These are phyloP conservation scores for Thalassiosira delicatula DNA, from an alignment of 352 stramenopile genomes.

Conservation along the genomic window DNA sequence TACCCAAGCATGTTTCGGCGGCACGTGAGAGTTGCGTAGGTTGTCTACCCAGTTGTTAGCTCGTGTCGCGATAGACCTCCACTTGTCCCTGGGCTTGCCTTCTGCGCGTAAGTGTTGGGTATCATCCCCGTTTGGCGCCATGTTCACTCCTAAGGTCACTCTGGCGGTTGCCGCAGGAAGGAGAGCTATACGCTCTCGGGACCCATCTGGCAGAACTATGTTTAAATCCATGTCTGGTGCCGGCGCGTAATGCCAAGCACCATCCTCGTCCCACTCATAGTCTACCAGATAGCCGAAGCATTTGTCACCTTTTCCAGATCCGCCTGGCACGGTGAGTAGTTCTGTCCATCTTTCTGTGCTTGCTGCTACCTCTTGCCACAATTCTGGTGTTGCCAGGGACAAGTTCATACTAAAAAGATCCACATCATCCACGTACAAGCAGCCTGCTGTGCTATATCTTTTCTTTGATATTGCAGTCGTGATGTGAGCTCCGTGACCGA, in stretches of 20 bases:
- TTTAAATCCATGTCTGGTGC: too few relatives aligned
- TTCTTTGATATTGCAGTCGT: background rate
- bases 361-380: background rate
- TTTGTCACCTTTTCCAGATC: background rate
- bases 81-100: too few relatives aligned
- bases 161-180: too few relatives aligned
- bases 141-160: too few relatives aligned
- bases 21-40: constrained; percentile 6
- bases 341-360: background rate
- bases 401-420: constrained; percentile 2
- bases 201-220: too few relatives aligned
- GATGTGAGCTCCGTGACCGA: background rate
- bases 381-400: constrained; percentile 1
- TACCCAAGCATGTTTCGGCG: background rate
- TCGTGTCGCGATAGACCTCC: too few relatives aligned
- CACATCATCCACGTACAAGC: constrained; percentile 7
- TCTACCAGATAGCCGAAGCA: constrained; percentile 15
- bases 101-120: too few relatives aligned
- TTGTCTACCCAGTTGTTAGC: background rate
- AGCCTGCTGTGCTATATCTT: background rate
- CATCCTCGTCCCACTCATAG: constrained; percentile 5
- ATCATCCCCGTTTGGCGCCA: too few relatives aligned
- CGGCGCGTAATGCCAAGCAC: constrained; percentile 9
- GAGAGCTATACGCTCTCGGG: too few relatives aligned
- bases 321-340: background rate